Percentiles rank a stretch among this genome's conserved stretches.
These are phyloP conservation scores for Hydnum rufescens DNA, from an alignment of 768 basidiomycete species.

Conservation along the genomic window DNA sequence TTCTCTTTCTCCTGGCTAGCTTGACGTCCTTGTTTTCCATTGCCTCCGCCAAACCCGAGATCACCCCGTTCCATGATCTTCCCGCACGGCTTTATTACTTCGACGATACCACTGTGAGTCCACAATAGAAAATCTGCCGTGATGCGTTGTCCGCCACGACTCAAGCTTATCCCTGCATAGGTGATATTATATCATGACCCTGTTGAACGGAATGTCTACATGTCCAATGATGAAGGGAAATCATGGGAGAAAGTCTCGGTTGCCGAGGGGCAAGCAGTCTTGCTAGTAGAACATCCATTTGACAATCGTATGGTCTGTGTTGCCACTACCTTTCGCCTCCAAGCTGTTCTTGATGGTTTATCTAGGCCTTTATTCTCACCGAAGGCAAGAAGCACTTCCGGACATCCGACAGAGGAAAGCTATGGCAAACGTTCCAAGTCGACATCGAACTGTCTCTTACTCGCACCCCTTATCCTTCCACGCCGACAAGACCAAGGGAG, in stretches of 20 bases:
- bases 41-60: neutral
- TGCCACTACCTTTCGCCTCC: neutral
- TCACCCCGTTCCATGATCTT: conserved; percentile 35
- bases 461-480: conserved; percentile 69
- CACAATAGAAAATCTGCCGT: neutral
- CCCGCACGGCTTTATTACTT: conserved; percentile 76
- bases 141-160: neutral
- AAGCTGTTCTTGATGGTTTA: neutral
- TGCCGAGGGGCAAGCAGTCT: conserved; percentile 34
- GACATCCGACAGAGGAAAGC: conserved; percentile 69
- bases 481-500: conserved; percentile 47
- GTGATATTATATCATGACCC: conserved; percentile 69
- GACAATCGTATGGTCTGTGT: conserved; percentile 54
- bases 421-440: conserved; percentile 68
- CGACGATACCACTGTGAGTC: conserved; percentile 68
- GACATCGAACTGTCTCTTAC: conserved; percentile 39
- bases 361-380: conserved; percentile 78
- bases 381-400: conserved; percentile 60
- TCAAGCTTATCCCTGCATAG: conserved; percentile 17
- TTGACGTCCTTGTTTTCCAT: too few species aligned
- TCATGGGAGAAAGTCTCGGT: conserved; percentile 36
- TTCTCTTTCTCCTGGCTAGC: too few species aligned
- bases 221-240: conserved; percentile 81
- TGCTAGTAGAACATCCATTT: conserved; percentile 76
- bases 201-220: conserved; percentile 41